Evolutionary conservation across 108 stramenopile genomes (phyloP), one percentile per base, ranked within the genome.

Genomic region (Mediolabrus comicus): DNA sequence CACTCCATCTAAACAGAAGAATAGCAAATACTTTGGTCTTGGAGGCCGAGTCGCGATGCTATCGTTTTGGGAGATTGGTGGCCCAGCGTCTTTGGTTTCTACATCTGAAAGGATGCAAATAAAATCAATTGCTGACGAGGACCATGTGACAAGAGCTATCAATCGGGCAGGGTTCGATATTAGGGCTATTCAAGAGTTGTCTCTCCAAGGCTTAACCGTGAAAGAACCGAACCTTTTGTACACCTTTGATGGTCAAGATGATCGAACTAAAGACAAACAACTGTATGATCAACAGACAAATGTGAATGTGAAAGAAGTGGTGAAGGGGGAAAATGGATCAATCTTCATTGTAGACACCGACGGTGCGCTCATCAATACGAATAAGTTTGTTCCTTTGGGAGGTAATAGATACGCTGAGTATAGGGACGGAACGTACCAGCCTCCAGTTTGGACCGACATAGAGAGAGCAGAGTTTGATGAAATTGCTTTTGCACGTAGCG

Each of bases 361-460:
- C 63, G 39, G 32, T 13, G 57, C 46, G 12, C 28, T 59, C 25
- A 32, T 52, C 4, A 58, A 52, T 33, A 46, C 11, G 12, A 58
- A 53, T 13, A 38, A 68, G 30, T 92, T 71, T 55, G 52, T 32
- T 26, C 65, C 86, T 4, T 60, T 60, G 56, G 86, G 86, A 32
- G 87, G 89, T 26, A 56, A 54, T 46, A 83, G 91, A 30, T 90
- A 75, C 56, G 59, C 60, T 31, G 88, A 92, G 73, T 89, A 82
- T 59, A 86, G 49, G 26, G 62, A 78, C 34, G 82, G 77, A 3
- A 25, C 61, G 34, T 58, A 35, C 29, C 56, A 62, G 19, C 71
- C 62, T 52, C 63, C 69, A 14, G 28, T n/a, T 60, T 49, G 58
- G 66, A 77, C 65, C 17, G 53, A 58, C 16, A 38, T 38, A 26